Conservation (phyloP, 805 yeast genomes). For the Diddensiella santjacobensis region DNA sequence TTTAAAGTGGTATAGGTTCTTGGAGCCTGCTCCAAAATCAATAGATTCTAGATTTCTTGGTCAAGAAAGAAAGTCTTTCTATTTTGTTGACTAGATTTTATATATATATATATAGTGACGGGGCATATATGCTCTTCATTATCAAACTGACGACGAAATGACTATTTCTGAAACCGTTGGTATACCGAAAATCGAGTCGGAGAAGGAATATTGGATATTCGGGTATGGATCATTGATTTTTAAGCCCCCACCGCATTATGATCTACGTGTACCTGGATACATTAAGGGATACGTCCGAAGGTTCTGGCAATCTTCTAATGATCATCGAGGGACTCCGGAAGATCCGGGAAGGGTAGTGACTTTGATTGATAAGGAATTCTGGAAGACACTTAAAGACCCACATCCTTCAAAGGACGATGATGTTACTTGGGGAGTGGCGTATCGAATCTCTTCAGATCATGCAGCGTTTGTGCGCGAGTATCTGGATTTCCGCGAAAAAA, state of each 20-base stretch:
- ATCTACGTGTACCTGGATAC: conserved; percentile 64
- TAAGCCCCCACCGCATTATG: conserved; percentile 79
- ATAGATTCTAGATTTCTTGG: too few relatives aligned
- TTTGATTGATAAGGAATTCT: conserved; percentile 52
- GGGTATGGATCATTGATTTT: conserved; percentile 89
- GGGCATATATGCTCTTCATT: too few relatives aligned
- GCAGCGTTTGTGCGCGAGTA: conserved; percentile 62
- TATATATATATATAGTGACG: too few relatives aligned
- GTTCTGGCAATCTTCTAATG: conserved; percentile 89
- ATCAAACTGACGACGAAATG: too few relatives aligned
- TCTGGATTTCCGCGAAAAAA: conserved; percentile 80
- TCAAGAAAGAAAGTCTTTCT: too few relatives aligned
- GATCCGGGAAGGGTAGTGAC: conserved; percentile 90
- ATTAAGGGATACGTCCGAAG: conserved; percentile 73
- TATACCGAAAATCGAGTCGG: too few relatives aligned
- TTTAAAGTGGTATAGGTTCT: too few relatives aligned
- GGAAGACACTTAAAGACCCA: conserved; percentile 47
- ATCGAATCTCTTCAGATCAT: conserved; percentile 64
- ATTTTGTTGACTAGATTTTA: too few relatives aligned
- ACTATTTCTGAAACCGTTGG: too few relatives aligned
- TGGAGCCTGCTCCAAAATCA: too few relatives aligned
- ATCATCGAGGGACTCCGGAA: conserved; percentile 85
- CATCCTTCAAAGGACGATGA: conserved; percentile 36
- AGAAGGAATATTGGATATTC: conserved; percentile 56
- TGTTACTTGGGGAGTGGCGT: conserved; percentile 73